phyloP scores from a whole-genome alignment of 2,329 filamentous ascomycete species.

The Penicillium oxalicum region DNA sequence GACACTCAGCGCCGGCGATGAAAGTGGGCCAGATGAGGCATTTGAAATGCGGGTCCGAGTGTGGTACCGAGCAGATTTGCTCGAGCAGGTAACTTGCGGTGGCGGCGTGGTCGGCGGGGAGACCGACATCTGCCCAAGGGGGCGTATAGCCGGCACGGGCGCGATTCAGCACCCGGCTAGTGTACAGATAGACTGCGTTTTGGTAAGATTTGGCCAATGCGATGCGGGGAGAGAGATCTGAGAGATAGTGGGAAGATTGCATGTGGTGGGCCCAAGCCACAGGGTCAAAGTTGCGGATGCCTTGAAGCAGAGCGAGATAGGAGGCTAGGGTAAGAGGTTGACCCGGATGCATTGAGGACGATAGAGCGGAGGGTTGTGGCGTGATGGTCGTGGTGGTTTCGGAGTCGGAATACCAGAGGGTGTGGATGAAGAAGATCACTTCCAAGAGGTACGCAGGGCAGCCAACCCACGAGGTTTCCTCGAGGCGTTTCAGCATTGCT shows the following conservation, averaged over 20 bases:
- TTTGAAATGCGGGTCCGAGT: constrained; percentile 37
- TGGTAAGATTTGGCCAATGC: constrained; percentile 41
- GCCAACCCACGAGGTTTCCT: constrained; percentile 38
- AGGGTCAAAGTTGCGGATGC: constrained; percentile 37
- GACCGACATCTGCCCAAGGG: constrained; percentile 20
- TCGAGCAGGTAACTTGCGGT: constrained; percentile 30
- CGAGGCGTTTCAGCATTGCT: constrained; percentile 33
- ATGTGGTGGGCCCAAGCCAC: constrained; percentile 34
- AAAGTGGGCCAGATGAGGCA: constrained; percentile 42
- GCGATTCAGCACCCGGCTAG: constrained; percentile 34
- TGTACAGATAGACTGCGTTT: constrained; percentile 37
- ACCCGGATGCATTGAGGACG: constrained; percentile 22
- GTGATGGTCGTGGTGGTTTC: constrained; percentile 16
- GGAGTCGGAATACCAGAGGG: constrained; percentile 30
- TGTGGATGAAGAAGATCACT: constrained; percentile 38
- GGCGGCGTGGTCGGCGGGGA: constrained; percentile 25
- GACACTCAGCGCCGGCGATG: constrained; percentile 39
- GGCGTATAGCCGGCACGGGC: constrained; percentile 20
- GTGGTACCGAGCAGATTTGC: constrained; percentile 32
- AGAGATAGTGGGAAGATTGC: constrained; percentile 41
- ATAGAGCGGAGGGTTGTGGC: constrained; percentile 24
- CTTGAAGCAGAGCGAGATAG: constrained; percentile 29
- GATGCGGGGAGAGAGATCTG: constrained; percentile 44
- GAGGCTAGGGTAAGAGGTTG: constrained; percentile 27
- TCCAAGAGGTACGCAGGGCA: constrained; percentile 38